phyloP scores from a whole-genome alignment of 176 grass and related monocot species.

The Carex littledalei region DNA sequence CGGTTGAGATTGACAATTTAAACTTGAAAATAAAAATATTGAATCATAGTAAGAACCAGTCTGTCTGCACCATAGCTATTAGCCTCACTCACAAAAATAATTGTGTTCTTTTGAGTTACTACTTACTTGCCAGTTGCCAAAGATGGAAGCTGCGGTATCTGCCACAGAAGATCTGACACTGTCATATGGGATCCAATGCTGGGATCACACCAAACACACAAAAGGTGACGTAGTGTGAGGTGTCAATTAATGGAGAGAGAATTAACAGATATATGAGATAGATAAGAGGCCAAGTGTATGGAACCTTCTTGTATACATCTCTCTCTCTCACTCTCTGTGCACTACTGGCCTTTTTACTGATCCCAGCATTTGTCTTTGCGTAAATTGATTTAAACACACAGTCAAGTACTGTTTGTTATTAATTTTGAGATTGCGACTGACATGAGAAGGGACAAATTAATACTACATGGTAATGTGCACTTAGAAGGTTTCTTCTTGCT shows the following conservation, averaged over 20 bases:
- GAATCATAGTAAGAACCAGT: too few species aligned
- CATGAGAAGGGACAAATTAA: constrained; percentile 14
- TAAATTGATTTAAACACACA: not conserved
- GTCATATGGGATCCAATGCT: constrained; percentile 15
- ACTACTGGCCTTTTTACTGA: not conserved
- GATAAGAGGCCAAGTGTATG: not conserved
- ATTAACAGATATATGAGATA: not conserved
- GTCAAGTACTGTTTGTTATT: not conserved
- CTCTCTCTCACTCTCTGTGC: not conserved
- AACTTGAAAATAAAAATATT: too few species aligned
- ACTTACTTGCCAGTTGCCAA: too few species aligned
- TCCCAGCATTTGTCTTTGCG: constrained; percentile 1
- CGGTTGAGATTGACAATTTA: too few species aligned
- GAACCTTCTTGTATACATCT: constrained; percentile 12
- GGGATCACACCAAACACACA: not conserved
- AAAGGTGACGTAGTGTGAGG: not conserved
- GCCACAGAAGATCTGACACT: not conserved
- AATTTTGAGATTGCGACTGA: constrained; percentile 12
- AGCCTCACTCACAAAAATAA: too few species aligned
- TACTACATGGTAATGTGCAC: not conserved
- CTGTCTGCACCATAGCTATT: too few species aligned
- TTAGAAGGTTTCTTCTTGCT: not conserved
- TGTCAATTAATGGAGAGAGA: not conserved
- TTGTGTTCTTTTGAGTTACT: too few species aligned
- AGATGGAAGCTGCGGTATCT: too few species aligned